Evolutionary conservation across 140 eudicot genomes (phyloP).

Genomic region (Anethum foeniculum): DNA sequence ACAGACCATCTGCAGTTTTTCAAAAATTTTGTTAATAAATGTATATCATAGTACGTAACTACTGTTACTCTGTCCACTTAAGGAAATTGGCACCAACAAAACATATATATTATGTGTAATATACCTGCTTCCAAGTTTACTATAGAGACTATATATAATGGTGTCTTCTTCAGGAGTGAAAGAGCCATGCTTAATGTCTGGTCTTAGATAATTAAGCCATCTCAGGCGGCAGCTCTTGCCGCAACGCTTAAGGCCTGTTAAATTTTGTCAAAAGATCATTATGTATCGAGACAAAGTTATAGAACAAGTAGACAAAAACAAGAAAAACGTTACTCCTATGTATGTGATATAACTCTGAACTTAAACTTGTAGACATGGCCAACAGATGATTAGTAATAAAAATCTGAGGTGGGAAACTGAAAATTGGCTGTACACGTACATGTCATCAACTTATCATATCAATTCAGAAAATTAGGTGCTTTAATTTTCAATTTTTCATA

Average conservation of each 20-base stretch:
- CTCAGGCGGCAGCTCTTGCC: constrained; percentile 32
- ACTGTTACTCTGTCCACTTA: no score
- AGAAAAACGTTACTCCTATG: no score
- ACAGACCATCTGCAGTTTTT: not conserved
- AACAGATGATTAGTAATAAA: not conserved
- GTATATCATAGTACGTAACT: no score
- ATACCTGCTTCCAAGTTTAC: constrained; percentile 28
- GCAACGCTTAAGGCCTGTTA: constrained; percentile 26
- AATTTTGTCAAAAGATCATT: not conserved
- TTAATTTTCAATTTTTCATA: not conserved
- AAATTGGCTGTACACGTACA: no score
- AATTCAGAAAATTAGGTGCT: not conserved
- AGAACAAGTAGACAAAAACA: not conserved
- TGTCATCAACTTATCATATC: no score
- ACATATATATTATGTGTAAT: no score
- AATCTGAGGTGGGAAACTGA: not conserved
- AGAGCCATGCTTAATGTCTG: constrained; percentile 30
- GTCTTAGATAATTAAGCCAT: constrained; percentile 31
- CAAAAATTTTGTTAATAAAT: not conserved
- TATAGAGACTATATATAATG: constrained; percentile 15
- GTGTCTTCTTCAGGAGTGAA: constrained; percentile 31
- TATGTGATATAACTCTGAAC: not conserved
- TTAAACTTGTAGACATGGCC: not conserved
- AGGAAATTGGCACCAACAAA: no score
- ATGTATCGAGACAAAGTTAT: not conserved